Percentiles rank a stretch among this genome's conserved stretches.
Conservation (phyloP, 2,329 filamentous ascomycete genomes). For the Fusarium staphyleae region DNA sequence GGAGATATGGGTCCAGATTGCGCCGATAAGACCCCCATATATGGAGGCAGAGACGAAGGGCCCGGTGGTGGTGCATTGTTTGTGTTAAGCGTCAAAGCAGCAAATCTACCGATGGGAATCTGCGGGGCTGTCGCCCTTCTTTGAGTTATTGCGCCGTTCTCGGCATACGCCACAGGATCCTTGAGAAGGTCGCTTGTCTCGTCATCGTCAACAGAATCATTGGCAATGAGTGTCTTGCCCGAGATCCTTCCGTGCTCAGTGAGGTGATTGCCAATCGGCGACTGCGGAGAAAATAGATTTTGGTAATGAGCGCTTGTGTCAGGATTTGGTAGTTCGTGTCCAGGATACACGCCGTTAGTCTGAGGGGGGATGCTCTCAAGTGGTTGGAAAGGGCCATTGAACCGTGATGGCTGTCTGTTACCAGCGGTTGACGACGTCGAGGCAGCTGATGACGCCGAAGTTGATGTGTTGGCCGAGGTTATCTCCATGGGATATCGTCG, state of each 20-base stretch:
- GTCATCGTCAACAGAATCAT: slow-evolving; percentile 69
- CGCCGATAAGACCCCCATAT: slow-evolving; percentile 51
- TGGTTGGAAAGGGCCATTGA: slow-evolving; percentile 67
- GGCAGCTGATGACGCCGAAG: slow-evolving; percentile 43
- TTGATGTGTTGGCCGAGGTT: slow-evolving; percentile 20
- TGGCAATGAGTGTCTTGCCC: slow-evolving; percentile 76
- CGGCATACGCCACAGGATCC: slow-evolving; percentile 75
- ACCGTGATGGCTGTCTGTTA: slow-evolving; percentile 64
- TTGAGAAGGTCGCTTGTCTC: slow-evolving; percentile 76
- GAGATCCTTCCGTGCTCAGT: slow-evolving; percentile 65
- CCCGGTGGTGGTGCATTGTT: slow-evolving; percentile 53
- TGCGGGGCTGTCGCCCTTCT: slow-evolving; percentile 75
- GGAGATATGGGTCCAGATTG: slow-evolving; percentile 32
- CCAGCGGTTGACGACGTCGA: slow-evolving; percentile 47
- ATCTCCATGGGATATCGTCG: slow-evolving; percentile 39
- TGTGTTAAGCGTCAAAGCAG: slow-evolving; percentile 74
- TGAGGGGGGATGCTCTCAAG: slow-evolving; percentile 69
- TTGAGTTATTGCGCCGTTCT: slow-evolving; percentile 56
- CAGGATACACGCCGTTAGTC: slow-evolving; percentile 58
- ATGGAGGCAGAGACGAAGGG: slow-evolving; percentile 62
- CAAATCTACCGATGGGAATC: slow-evolving; percentile 73
- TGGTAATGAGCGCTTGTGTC: slow-evolving; percentile 63
- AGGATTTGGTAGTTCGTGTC: slow-evolving; percentile 65
- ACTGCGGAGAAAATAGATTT: slow-evolving; percentile 75
- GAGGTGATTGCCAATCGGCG: slow-evolving; percentile 74